A percentile compares a stretch with the other conserved stretches of the same genome.
These are phyloP conservation scores for Gossypium stocksii DNA, from an alignment of 345 rosid species.

Conservation along the genomic window DNA sequence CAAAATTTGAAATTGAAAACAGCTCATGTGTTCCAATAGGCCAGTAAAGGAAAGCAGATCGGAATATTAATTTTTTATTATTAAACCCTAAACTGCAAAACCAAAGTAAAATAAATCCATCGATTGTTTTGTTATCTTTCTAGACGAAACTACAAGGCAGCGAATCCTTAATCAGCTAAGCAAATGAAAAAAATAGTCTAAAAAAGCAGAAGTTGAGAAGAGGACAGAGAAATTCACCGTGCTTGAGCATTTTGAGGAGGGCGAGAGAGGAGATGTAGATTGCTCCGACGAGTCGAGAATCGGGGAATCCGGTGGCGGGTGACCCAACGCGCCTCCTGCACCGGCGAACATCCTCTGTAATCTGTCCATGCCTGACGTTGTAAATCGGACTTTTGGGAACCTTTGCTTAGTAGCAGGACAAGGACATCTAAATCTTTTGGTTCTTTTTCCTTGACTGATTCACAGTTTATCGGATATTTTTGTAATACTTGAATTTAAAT, in stretches of 20 bases:
- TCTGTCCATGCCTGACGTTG: slow-evolving; percentile 66
- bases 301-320: slow-evolving; percentile 85
- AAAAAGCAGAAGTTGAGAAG: neutral
- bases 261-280: slow-evolving; percentile 95
- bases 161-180: slow-evolving; percentile 7
- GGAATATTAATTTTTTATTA: neutral
- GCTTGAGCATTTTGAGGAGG: slow-evolving; percentile 95
- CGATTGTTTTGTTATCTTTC: neutral
- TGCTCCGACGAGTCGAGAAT: slow-evolving; percentile 94
- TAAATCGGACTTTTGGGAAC: neutral
- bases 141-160: neutral
- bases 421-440: neutral
- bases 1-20: neutral
- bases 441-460: neutral
- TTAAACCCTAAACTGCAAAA: neutral
- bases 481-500: too few species aligned
- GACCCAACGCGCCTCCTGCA: slow-evolving; percentile 78
- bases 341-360: slow-evolving; percentile 83
- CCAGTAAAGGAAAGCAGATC: neutral
- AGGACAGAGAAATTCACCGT: slow-evolving; percentile 33
- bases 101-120: neutral
- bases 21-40: neutral
- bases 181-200: neutral
- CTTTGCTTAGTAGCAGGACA: slow-evolving; percentile 21
- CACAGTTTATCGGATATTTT: neutral